phyloP scores from a whole-genome alignment of 805 yeast genomes.

The Kodamaea neixiangensis region DNA sequence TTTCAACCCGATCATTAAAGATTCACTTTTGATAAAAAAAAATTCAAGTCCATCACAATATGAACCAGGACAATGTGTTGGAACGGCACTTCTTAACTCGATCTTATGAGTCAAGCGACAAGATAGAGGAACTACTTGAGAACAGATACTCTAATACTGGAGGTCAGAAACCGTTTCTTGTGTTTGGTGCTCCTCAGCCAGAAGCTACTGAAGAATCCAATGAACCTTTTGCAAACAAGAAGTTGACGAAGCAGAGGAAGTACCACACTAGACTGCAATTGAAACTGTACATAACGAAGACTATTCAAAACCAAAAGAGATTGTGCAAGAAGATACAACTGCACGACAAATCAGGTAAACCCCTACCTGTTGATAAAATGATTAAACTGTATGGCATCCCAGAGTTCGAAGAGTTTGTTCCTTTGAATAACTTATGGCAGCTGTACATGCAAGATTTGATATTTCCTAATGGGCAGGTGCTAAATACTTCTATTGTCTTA shows the following conservation, averaged over 20 bases:
- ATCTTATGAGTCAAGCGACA: constrained; percentile 39
- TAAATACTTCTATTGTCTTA: constrained; percentile 36
- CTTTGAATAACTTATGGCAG: constrained; percentile 72
- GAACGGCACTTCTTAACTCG: constrained; percentile 50
- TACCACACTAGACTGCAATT: constrained; percentile 42
- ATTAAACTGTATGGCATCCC: constrained; percentile 34
- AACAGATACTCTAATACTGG: constrained; percentile 49
- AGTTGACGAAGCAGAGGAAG: constrained; percentile 22
- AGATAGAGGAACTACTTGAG: constrained; percentile 43
- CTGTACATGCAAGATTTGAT: constrained; percentile 62
- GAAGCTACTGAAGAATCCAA: constrained; percentile 8
- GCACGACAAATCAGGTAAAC: constrained; percentile 23
- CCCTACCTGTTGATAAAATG: constrained; percentile 24
- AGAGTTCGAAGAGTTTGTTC: constrained; percentile 50
- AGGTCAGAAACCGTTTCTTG: constrained; percentile 46
- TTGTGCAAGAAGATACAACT: constrained; percentile 39
- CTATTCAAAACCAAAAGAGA: constrained; percentile 40
- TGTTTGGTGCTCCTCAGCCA: constrained; percentile 17
- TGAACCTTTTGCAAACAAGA: constrained; percentile 13
- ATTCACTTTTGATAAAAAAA: background rate
- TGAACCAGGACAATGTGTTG: constrained; percentile 42
- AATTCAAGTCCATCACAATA: constrained; percentile 5
- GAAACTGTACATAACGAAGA: constrained; percentile 39
- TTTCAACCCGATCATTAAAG: background rate
- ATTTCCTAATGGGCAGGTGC: constrained; percentile 32